Evolutionary conservation across 495 filamentous ascomycete genomes (phyloP).

Genomic region (Corynascus novoguineensis): DNA sequence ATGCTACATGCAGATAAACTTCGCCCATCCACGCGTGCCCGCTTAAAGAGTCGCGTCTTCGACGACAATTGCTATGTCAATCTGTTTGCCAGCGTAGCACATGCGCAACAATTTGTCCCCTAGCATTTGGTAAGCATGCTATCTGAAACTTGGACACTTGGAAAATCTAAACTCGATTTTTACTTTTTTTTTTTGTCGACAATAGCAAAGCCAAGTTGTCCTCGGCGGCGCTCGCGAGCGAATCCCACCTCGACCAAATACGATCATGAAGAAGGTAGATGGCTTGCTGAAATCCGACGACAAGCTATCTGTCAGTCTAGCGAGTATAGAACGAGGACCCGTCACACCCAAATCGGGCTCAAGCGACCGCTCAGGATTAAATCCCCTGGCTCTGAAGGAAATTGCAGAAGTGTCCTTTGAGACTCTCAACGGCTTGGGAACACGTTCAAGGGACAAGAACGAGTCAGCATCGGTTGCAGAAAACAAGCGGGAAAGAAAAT

Average conservation of each 20-base stretch:
- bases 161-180: neutral
- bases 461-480: neutral
- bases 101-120: neutral
- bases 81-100: neutral
- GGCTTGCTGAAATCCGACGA: conserved; percentile 18
- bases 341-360: conserved; percentile 25
- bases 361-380: conserved; percentile 21
- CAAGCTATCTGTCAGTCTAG: conserved; percentile 12
- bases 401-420: conserved; percentile 6
- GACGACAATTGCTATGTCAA: conserved; percentile 5
- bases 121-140: conserved; percentile 3
- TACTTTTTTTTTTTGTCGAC: neutral
- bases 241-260: neutral
- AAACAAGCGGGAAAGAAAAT: neutral
- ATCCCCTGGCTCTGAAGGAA: conserved; percentile 14
- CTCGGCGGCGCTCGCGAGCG: neutral
- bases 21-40: conserved; percentile 15
- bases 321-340: conserved; percentile 8
- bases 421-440: neutral
- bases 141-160: neutral
- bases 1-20: no score
- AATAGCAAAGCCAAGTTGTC: neutral
- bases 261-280: conserved; percentile 15
- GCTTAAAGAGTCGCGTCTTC: conserved; percentile 1
- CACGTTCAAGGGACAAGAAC: neutral